Evolutionary conservation across 441 rosid species (phyloP).

Genomic region (Eruca vesicaria): DNA sequence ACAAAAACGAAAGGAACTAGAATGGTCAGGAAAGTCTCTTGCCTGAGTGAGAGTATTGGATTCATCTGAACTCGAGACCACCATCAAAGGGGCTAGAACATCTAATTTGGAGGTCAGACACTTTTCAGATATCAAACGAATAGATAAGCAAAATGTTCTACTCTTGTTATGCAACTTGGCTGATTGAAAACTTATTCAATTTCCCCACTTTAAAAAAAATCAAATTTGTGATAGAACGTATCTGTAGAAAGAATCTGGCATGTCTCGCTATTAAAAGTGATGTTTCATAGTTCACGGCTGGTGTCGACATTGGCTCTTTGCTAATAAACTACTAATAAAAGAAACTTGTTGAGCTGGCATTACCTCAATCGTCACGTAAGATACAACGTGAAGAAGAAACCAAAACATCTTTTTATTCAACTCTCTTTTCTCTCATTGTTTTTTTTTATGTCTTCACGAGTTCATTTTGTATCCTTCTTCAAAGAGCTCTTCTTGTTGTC

Average conservation of each 20-base stretch:
- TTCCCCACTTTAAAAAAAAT: too few species aligned
- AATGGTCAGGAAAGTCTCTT: slow-evolving; percentile 96
- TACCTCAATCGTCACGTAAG: slow-evolving; percentile 5
- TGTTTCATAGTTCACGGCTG: slow-evolving; percentile 30
- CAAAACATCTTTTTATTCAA: background rate
- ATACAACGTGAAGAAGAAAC: slow-evolving; percentile 11
- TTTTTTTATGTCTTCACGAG: background rate
- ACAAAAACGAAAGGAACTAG: slow-evolving; percentile 73
- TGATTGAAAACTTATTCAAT: background rate
- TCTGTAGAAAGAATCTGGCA: slow-evolving; percentile 6
- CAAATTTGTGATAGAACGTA: background rate
- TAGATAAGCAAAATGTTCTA: background rate
- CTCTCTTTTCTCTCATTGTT: background rate
- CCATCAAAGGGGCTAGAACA: background rate
- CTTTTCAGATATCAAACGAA: background rate
- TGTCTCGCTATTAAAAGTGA: slow-evolving; percentile 11
- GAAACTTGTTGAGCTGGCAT: slow-evolving; percentile 13
- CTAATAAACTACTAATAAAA: slow-evolving; percentile 17
- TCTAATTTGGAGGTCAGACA: background rate
- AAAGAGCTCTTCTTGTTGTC: background rate
- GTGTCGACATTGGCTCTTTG: slow-evolving; percentile 24
- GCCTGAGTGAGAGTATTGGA: slow-evolving; percentile 37
- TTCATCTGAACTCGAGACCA: background rate
- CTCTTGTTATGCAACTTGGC: background rate
- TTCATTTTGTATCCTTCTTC: slow-evolving; percentile 11